These are phyloP conservation scores for Solanum lycopersicoides DNA, from an alignment of 257 asterid species.

Conservation along the genomic window DNA sequence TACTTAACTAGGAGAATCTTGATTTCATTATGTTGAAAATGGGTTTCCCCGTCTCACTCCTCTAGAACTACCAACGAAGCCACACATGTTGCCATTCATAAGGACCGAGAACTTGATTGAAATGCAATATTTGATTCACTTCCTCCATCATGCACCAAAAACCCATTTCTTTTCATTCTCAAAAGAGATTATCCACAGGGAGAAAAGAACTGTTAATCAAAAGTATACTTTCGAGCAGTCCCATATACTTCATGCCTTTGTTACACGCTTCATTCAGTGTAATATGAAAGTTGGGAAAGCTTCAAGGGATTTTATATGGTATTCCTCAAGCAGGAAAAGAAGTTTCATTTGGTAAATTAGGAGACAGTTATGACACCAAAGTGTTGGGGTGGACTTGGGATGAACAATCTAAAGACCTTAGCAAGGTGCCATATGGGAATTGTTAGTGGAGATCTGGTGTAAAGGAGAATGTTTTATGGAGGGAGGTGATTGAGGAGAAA, in stretches of 20 bases:
- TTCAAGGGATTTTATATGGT: background rate
- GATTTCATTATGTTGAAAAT: background rate
- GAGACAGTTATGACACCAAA: background rate
- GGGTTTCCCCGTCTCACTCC: background rate
- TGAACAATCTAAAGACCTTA: background rate
- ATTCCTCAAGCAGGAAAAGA: background rate
- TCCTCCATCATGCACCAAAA: background rate
- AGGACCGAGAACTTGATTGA: background rate
- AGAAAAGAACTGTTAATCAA: background rate
- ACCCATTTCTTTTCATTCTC: background rate
- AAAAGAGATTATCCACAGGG: background rate
- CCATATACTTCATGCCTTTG: background rate
- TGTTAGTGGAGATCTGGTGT: background rate
- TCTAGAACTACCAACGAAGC: background rate
- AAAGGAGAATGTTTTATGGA: background rate
- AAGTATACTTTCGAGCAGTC: background rate
- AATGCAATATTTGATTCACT: background rate
- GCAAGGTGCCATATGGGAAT: background rate
- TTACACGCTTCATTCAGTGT: background rate
- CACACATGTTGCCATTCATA: background rate
- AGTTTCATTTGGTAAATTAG: background rate
- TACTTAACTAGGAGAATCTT: background rate
- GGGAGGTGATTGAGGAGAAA: background rate
- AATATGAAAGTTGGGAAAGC: background rate
- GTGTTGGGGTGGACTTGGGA: background rate